Base-by-base conservation (phyloP, 768 basidiomycete genomes). In the Cystobasidium tubakii region DNA sequence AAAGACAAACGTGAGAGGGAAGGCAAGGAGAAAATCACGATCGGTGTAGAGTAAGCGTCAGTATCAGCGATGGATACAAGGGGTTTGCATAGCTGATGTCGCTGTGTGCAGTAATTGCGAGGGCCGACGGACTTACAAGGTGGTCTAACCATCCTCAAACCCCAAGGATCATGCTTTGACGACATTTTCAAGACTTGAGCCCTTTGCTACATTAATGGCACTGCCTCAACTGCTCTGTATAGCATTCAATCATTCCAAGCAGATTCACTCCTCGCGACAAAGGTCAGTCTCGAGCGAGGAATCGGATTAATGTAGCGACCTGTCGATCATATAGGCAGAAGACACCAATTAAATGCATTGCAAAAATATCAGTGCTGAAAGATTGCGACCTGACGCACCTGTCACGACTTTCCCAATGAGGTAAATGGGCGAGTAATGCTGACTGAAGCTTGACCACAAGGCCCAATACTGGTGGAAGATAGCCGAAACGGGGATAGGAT, bases 341-440 rank as follows among this genome's bases (percentile, higher is more conserved):
- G 13, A 27, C 6, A 36, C 2, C n/a, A 60, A 33, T 55, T 33
- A 6, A 39, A 71, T 71, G 69, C 69, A 39, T 50, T 67, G 66
- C 66, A 67, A 21, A 25, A 7, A 62, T 13, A 62, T 3, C 57
- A 62, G 25, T 39, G 31, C 31, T 65, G 31, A 7, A 65, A n/a
- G 21, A 25, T 7, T 25, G 27, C 21, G 62, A 33, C 7, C 44
- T 36, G 23, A 54, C 74, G 31, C 36, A 73, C 74, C 74, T 23
- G 74, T 27, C 3, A 75, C 25, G 34, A 75, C 36, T 31, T 71
- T 62, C 27, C 71, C 33, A 21, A 75, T n/a, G 13, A 75, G 53
- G 44, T 60, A 60, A 17, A 75, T 29, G 1, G 74, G 74, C 73
- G 74, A 75, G 44, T 75, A 75, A 44, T 75, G 74, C 42, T 62